A percentile compares a stretch with the other conserved stretches of the same genome.
Conservation (phyloP, 2,329 filamentous ascomycete genomes). For the Hirsutella thompsonii region DNA sequence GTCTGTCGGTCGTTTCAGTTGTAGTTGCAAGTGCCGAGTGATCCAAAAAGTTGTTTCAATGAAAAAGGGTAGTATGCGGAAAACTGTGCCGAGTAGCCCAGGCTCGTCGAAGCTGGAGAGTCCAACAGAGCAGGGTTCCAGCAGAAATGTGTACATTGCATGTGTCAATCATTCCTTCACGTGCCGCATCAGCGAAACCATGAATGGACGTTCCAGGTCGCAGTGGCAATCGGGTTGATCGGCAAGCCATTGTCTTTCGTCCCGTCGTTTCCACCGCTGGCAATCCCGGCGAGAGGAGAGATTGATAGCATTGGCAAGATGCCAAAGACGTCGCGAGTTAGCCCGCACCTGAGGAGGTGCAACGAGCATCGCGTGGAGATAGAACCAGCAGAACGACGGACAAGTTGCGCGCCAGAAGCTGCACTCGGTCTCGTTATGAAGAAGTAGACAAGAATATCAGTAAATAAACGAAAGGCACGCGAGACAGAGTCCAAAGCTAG, state of each 20-base stretch:
- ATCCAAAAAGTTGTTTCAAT: conserved; percentile 19
- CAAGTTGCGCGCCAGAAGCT: not conserved
- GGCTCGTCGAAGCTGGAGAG: conserved; percentile 7
- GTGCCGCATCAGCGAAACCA: not conserved
- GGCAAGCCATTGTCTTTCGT: not conserved
- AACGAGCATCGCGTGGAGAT: conserved; percentile 15
- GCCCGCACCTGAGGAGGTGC: conserved; percentile 11
- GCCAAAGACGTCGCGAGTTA: conserved; percentile 16
- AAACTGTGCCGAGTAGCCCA: not conserved
- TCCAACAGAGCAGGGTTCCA: conserved; percentile 12
- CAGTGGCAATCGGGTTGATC: not conserved
- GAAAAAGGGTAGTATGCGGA: conserved; percentile 14
- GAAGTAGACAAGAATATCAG: conserved; percentile 1
- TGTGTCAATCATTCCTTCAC: not conserved
- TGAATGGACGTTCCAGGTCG: not conserved
- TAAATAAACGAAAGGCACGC: not conserved
- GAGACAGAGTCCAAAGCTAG: not conserved
- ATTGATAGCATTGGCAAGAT: conserved; percentile 11
- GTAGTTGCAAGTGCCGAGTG: conserved; percentile 18
- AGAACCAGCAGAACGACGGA: conserved; percentile 14
- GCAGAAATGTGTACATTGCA: conserved; percentile 3
- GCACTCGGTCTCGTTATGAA: not conserved
- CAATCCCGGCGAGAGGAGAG: conserved; percentile 4
- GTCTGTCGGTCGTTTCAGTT: conserved; percentile 20
- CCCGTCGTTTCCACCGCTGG: conserved; percentile 1